Base-by-base conservation (phyloP, 2,329 filamentous ascomycete species). In the Pyricularia grisea region DNA sequence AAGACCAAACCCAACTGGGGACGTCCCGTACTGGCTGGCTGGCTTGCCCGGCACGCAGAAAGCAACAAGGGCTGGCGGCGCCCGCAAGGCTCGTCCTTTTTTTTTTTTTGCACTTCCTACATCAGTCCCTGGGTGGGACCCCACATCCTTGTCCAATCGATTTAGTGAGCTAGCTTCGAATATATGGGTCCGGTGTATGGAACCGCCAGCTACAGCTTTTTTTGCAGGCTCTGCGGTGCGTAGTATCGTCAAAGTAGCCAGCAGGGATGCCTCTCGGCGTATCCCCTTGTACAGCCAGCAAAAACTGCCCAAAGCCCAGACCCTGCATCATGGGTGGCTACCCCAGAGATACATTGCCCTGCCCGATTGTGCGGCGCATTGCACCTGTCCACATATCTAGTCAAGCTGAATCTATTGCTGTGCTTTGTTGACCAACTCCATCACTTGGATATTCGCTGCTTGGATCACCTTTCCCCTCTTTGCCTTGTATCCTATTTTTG, bases 201-300 rank as follows among this genome's bases (percentile, higher is more conserved):
- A 23, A 12, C 17, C 58, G 42, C 42, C 42, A 50, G 42, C 42
- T 50, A 50, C 42, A 50, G 42, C 42, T 36, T 11, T 50, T 50
- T 36, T 36, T 50, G 42, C 42, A 50, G 42, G 42, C 42, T 50
- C 42, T 50, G 42, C 42, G 42, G 42, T 50, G 42, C 42, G 42
- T 17, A 61, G 65, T 66, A 66, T 33, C 28, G 23, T 27, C 65
- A 55, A 42, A 27, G 65, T 66, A 36, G 12, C 14, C 20, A 6
- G 33, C 65, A 66, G 28, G 65, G 65, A 33, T 66, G 7, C n/a
- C 58, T 27, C 17, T 50, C 36, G 33, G 25, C 27, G 31, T 27
- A 58, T 75, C 4, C 72, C 30, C 71, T 78, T 81, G 61, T 80
- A 75, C 66, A 82, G 80, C 65, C 83, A 81, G 65, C 79, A 42